Base-by-base conservation (phyloP, 768 basidiomycete genomes). In the Rhodotorula taiwanensis region DNA sequence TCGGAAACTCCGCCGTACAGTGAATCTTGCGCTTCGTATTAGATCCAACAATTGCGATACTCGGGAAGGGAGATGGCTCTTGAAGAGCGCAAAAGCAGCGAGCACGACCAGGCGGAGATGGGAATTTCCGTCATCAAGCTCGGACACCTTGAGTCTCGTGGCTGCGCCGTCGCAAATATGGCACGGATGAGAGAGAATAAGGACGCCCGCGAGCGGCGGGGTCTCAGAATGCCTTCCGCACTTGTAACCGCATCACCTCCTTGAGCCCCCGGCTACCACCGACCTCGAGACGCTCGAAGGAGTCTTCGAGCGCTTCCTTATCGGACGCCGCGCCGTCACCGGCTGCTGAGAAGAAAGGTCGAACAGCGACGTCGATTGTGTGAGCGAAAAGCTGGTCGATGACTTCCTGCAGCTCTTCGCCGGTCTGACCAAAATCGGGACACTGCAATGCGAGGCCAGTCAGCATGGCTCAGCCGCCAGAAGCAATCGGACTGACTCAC, bases 381-480 rank as follows among this genome's bases (percentile, higher is more conserved):
- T 43, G 28, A 2, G 58, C 30, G 30, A 65, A 65, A 11, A 72
- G 62, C 49, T 66, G 60, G 49, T 70, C 71, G 45, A 66, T 62
- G 60, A 71, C 58, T 49, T 52, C 31, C 25, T 59, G 60, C 10
- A 67, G 50, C 21, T 57, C 50, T 30, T 27, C 21, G 31, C 65
- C 95, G 0, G 93, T 93, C 58, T 94, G 81, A 72, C 92, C 89
- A 62, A 98, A 94, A 48, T 95, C 95, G 2, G 95, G 94, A 39
- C 71, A 72, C 68, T 69, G 52, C 20, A 31, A 28, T 16, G 41
- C 8, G 25, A 13, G 42, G 33, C 39, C 55, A 56, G 55, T 18
- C 23, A 15, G 11, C 28, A 0, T 30, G 25, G 25, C 6, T 5
- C 34, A 6, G 3, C 9, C 11, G 21, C 1, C 18, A 33, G 11